These are phyloP conservation scores for Pythium rhizo-oryzae DNA, from an alignment of 352 stramenopile species.

Conservation along the genomic window DNA sequence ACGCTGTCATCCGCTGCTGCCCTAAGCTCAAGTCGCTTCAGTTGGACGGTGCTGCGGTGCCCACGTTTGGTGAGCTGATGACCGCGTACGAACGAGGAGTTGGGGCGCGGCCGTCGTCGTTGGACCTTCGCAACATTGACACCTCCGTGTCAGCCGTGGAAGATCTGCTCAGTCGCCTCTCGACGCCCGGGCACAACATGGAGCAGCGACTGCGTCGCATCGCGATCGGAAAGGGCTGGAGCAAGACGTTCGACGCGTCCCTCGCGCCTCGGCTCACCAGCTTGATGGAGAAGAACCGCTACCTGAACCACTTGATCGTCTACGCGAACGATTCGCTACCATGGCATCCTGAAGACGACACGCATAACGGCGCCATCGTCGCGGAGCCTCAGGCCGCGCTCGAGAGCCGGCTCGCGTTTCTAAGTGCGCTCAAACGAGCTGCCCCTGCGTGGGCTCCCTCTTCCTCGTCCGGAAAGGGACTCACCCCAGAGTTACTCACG, in stretches of 20 bases:
- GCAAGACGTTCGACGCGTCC: background rate
- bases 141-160: background rate
- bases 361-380: background rate
- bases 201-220: background rate
- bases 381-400: background rate
- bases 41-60: background rate
- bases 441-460: background rate
- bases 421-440: background rate
- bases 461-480: background rate
- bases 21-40: background rate
- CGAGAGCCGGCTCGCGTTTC: background rate
- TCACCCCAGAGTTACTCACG: background rate
- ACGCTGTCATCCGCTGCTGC: background rate
- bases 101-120: background rate
- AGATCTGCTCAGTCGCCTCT: background rate
- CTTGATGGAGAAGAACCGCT: background rate
- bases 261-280: background rate
- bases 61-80: background rate
- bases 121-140: background rate
- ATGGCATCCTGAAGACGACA: background rate
- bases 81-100: background rate
- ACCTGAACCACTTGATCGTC: background rate
- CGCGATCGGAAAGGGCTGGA: constrained; percentile 6
- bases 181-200: background rate
- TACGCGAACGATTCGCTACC: background rate